A percentile compares a stretch with the other conserved stretches of the same genome.
Evolutionary conservation across 371 early-diverging fungal genomes (phyloP).

Genomic region (Mortierella sp.): DNA sequence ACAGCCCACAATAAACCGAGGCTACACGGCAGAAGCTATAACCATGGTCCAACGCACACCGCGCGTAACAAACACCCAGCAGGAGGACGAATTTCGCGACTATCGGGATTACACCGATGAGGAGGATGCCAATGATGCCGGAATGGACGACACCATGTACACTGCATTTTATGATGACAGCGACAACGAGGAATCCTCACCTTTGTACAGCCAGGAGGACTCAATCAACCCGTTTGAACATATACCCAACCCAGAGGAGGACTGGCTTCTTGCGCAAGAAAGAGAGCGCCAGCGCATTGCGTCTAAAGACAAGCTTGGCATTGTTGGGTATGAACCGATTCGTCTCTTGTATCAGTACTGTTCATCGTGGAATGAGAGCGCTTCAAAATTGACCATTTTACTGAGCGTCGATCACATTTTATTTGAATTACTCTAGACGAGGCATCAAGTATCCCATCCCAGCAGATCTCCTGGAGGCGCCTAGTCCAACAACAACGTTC

Average conservation of each 20-base stretch:
- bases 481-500: slow-evolving; percentile 1
- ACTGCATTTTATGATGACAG: neutral
- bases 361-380: neutral
- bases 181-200: neutral
- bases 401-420: neutral
- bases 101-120: neutral
- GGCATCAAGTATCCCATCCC: slow-evolving; percentile 4
- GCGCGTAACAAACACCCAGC: neutral
- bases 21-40: neutral
- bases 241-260: slow-evolving; percentile 13
- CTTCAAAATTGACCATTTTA: neutral
- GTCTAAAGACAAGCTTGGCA: slow-evolving; percentile 14
- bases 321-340: slow-evolving; percentile 6
- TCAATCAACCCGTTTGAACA: neutral
- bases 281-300: neutral
- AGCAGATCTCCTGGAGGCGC: neutral
- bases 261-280: neutral
- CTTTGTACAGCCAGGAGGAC: neutral
- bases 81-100: no score
- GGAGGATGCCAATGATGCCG: neutral
- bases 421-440: neutral
- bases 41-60: neutral
- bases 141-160: neutral
- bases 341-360: neutral
- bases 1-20: neutral